Evolutionary conservation across 129 eudicot genomes (phyloP).

Genomic region (Flaveria trinervia): DNA sequence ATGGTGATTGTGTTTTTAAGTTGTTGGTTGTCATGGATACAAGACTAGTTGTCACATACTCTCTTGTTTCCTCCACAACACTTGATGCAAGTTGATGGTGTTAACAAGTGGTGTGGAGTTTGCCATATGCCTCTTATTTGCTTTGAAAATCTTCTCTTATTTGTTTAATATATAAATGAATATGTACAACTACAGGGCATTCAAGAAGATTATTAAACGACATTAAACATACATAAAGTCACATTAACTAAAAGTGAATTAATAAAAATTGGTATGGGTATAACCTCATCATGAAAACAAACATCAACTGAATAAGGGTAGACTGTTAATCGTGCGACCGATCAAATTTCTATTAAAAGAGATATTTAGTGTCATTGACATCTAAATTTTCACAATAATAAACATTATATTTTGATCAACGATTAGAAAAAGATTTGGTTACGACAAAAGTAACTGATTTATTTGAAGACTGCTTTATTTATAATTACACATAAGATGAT

Average conservation of each 20-base stretch:
- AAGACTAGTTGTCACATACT: constrained; percentile 30
- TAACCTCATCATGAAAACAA: not conserved
- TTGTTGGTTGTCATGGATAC: constrained; percentile 31
- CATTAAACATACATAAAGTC: not conserved
- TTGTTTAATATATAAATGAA: not conserved
- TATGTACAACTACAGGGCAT: not conserved
- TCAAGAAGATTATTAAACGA: not conserved
- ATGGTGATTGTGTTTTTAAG: constrained; percentile 28
- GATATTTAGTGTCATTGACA: too few species aligned
- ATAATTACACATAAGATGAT: too few species aligned
- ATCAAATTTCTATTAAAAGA: too few species aligned
- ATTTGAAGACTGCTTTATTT: too few species aligned
- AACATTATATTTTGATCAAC: too few species aligned
- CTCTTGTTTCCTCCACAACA: constrained; percentile 30
- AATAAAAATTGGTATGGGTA: not conserved
- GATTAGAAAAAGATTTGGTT: too few species aligned
- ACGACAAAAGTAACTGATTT: too few species aligned
- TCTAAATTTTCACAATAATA: too few species aligned
- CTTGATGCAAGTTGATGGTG: constrained; percentile 29
- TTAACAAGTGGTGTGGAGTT: constrained; percentile 12
- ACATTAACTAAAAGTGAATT: not conserved
- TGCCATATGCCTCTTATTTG: not conserved
- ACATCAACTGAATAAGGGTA: too few species aligned
- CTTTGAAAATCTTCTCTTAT: not conserved
- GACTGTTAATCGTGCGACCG: too few species aligned